Evolutionary conservation across 2,329 filamentous ascomycete species (phyloP).

Genomic region (Aspergillus sp.): DNA sequence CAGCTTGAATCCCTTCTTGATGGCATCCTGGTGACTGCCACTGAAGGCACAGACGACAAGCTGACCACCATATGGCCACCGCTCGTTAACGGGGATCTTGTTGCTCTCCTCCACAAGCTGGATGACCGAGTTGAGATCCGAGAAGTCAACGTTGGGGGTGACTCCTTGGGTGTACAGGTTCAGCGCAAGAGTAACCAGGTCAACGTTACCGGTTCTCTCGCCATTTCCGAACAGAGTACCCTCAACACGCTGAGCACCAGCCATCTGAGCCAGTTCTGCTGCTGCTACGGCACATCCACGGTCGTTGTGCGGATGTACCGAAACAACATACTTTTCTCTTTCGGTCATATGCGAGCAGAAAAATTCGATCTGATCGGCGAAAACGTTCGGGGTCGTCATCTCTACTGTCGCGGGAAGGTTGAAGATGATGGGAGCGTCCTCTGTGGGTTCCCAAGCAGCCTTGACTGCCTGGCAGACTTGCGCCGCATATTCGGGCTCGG

Average conservation of each 20-base stretch:
- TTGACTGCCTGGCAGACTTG: constrained; percentile 89
- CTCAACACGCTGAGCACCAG: constrained; percentile 87
- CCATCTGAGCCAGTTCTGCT: constrained; percentile 91
- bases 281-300: constrained; percentile 83
- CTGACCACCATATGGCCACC: constrained; percentile 84
- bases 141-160: constrained; percentile 80
- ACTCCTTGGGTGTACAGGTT: constrained; percentile 95
- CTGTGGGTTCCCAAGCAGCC: constrained; percentile 78
- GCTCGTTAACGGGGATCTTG: constrained; percentile 87
- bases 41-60: constrained; percentile 90
- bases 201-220: constrained; percentile 91
- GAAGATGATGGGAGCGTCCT: constrained; percentile 81
- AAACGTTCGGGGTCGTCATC: constrained; percentile 89
- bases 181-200: constrained; percentile 82
- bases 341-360: constrained; percentile 83
- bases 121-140: constrained; percentile 77
- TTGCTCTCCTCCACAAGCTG: constrained; percentile 85
- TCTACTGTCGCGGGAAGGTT: constrained; percentile 96
- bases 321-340: constrained; percentile 79
- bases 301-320: constrained; percentile 91
- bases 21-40: constrained; percentile 89
- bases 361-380: constrained; percentile 93
- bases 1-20: constrained; percentile 73
- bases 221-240: constrained; percentile 92
- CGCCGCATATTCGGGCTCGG: constrained; percentile 73